Evolutionary conservation across 371 early-diverging fungal species (phyloP), one percentile per base, ranked within the genome.

Genomic region (Syncephalastrum racemosum): DNA sequence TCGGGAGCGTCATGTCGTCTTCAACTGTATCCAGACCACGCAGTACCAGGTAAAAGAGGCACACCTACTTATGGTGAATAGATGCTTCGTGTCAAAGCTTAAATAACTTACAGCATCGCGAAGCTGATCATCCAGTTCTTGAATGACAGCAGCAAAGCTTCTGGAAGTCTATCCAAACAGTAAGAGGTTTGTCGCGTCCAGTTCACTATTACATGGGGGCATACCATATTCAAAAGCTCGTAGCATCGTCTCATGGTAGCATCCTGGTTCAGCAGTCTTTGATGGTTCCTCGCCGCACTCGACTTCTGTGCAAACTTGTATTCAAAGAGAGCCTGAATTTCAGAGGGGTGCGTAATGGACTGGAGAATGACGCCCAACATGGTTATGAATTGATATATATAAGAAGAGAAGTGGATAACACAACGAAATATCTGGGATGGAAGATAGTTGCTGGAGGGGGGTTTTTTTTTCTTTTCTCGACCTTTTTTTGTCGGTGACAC

Each of bases 1-100:
- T 70, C 19, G 78, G 74, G 40, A 97, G 76, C 25, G 93, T 88
- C 97, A 98, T 96, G 64, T 98, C 99, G 76, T 98, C 99, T 78
- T 98, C 99, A 56, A 98, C 83, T 1, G 99, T 98, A 70, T 98
- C 99, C 57, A 97, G 82, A 8, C 94, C 99, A 47, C 99, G 89
- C 57, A 98, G 82, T 41, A 95, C 84, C 36, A 93, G 83, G 72
- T 98, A 98, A 68, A 96, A 97, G 58, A 98, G 65, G 77, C 93
- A 93, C 51, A 88, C 68, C 88, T 87, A 56, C 12, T 4, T 1
- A 4, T 8, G 8, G 39, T 40, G 19, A n/a, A 40, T 4, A 14
- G 18, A 10, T 53, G 53, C 53, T 53, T 27, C 27, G 7, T 7
- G 39, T 53, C 53, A 36, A 42, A 1, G 20, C 19, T 3, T 3